Conservation (phyloP, 345 rosid species). For the Streptanthus diversifolius region DNA sequence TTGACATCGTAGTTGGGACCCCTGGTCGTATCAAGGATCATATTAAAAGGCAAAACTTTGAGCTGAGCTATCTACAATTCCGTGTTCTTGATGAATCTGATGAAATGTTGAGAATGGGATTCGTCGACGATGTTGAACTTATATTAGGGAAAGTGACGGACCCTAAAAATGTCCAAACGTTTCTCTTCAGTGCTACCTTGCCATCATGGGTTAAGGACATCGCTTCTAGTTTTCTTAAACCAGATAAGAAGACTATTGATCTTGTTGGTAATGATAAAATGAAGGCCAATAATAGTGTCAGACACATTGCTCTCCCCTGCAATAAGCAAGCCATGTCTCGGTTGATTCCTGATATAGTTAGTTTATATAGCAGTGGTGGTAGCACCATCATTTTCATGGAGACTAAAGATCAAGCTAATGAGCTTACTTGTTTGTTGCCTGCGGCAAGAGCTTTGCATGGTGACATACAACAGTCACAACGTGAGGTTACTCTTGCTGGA, state of each 20-base stretch:
- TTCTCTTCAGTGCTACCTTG: conserved; percentile 97
- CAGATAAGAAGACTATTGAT: conserved; percentile 74
- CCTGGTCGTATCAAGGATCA: conserved; percentile 99
- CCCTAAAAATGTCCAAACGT: conserved; percentile 83
- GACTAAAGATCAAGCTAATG: conserved; percentile 82
- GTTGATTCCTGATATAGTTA: conserved; percentile 85
- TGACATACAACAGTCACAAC: conserved; percentile 86
- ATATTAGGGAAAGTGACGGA: conserved; percentile 92
- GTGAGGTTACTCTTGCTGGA: conserved; percentile 89
- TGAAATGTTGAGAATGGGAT: conserved; percentile 98
- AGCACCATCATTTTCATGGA: conserved; percentile 89
- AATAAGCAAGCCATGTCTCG: conserved; percentile 61
- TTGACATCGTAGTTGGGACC: conserved; percentile 88
- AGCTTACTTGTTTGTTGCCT: conserved; percentile 75
- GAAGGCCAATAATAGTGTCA: conserved; percentile 92
- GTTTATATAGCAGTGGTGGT: conserved; percentile 95
- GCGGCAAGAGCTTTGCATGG: conserved; percentile 94
- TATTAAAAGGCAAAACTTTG: conserved; percentile 65
- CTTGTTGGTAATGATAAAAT: conserved; percentile 96
- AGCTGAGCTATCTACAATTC: conserved; percentile 61
- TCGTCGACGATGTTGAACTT: conserved; percentile 94
- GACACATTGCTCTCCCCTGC: conserved; percentile 88
- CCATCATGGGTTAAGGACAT: conserved; percentile 84
- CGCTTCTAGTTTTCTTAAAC: conserved; percentile 66
- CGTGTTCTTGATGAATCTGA: conserved; percentile 99